Evolutionary conservation across 2,329 filamentous ascomycete genomes (phyloP), one percentile per base, ranked within the genome.

Genomic region (Dactylellina drechsleri): DNA sequence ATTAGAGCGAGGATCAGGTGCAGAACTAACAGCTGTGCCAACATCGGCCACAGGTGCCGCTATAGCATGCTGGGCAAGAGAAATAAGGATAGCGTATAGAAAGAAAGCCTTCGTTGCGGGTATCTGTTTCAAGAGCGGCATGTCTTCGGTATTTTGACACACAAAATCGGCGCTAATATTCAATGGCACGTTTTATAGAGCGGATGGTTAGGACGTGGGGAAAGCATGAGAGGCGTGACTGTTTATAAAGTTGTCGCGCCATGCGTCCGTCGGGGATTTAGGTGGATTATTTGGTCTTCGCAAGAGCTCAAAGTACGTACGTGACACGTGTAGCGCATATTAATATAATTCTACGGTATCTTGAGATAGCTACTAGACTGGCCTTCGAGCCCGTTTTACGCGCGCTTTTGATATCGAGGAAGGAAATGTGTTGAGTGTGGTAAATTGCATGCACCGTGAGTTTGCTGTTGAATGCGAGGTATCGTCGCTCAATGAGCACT

Each of bases 391-490:
- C n/a, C 16, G 36, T 62, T 67, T 74, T 67, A 58, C 64, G 57
- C 52, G 13, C 12, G 31, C 67, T 67, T 52, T 43, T 28, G 16
- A 4, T 12, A 13, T 12, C 31, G 12, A 59, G 52, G 8, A 16
- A 4, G 10, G 15, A 18, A 26, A 66, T 75, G 71, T 68, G 71
- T 75, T 75, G 71, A 23, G 23, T 60, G 71, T 75, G 64, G 64
- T 68, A 68, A 45, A n/a, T 13, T 67, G 41, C n/a, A 5, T 68
- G 16, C 18, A 16, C 36, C 43, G 71, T 16, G 36, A 52, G 15
- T 68, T 68, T 75, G 71, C 43, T 67, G 54, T 18, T 16, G 23
- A 75, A 75, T 75, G 70, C 70, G 70, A 43, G 45, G 16, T 64
- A 75, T 75, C 54, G 41, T 41, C 62, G 61, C 26, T 59, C 53